phyloP scores from a whole-genome alignment of 2,329 filamentous ascomycete genomes.

The Aspergillus sp. region DNA sequence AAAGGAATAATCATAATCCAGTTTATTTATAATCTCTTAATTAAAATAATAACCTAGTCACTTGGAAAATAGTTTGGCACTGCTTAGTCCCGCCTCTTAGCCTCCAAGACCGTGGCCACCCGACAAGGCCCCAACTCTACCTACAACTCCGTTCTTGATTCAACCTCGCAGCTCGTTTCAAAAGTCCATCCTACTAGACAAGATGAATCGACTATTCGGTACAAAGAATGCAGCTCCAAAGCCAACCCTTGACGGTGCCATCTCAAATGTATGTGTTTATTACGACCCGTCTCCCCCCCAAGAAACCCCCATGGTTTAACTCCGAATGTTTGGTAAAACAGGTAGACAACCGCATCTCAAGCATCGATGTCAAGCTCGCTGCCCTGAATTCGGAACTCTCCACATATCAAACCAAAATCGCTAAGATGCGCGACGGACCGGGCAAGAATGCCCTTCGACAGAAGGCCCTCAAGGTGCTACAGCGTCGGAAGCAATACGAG shows the following conservation, averaged over 20 bases:
- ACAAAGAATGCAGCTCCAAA: slow-evolving; percentile 82
- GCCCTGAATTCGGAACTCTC: slow-evolving; percentile 85
- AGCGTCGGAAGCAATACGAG: slow-evolving; percentile 92
- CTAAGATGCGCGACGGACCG: slow-evolving; percentile 91
- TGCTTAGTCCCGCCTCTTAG: no score
- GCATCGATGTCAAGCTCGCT: slow-evolving; percentile 90
- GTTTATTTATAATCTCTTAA: no score
- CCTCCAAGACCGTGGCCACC: no score
- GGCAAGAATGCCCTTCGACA: slow-evolving; percentile 90
- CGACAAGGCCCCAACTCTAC: no score
- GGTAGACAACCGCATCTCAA: slow-evolving; percentile 76
- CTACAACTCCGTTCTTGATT: no score
- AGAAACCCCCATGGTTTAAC: no score
- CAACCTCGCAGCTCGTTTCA: not conserved
- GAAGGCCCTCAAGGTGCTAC: slow-evolving; percentile 89
- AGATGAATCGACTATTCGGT: slow-evolving; percentile 95
- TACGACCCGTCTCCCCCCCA: slow-evolving; percentile 7
- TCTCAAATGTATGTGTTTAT: slow-evolving; percentile 61
- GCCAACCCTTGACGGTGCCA: slow-evolving; percentile 78
- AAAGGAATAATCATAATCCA: no score
- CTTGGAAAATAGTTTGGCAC: no score
- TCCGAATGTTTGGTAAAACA: slow-evolving; percentile 23
- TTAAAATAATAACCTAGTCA: no score
- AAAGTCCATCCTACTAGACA: slow-evolving; percentile 16
- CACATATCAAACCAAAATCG: slow-evolving; percentile 79